Conservation (phyloP, 345 rosid genomes). For the Acer yangbiense region DNA sequence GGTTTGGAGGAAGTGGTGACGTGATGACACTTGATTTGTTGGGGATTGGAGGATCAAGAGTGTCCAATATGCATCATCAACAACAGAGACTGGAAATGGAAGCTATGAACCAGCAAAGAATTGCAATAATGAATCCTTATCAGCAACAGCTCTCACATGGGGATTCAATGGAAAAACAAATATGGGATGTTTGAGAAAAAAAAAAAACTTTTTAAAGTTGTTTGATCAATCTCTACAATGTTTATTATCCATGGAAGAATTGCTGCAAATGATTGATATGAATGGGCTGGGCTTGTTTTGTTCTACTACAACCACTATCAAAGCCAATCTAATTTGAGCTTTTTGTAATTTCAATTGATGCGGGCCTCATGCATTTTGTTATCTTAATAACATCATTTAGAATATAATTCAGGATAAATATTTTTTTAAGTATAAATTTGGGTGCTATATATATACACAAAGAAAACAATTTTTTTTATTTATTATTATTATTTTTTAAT, state of each 20-base stretch:
- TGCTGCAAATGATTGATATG: neutral
- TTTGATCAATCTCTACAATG: no score
- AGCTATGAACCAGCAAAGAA: conserved; percentile 46
- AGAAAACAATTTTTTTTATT: no score
- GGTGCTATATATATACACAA: no score
- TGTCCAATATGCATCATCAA: conserved; percentile 24
- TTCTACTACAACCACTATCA: neutral
- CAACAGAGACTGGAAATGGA: conserved; percentile 38
- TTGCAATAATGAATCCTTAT: conserved; percentile 43
- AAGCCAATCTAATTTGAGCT: neutral
- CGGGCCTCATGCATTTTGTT: neutral
- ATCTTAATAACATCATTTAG: no score
- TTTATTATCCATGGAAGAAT: no score
- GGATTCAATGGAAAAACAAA: conserved; percentile 51
- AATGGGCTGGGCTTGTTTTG: neutral
- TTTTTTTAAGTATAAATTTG: no score
- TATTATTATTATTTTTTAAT: no score
- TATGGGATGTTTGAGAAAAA: conserved; percentile 56
- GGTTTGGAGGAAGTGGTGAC: conserved; percentile 34
- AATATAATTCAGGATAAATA: neutral
- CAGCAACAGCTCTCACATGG: conserved; percentile 51
- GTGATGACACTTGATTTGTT: conserved; percentile 57
- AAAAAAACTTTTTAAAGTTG: no score
- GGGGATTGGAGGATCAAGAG: conserved; percentile 57
- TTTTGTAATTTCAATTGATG: neutral